Evolutionary conservation across 2,329 filamentous ascomycete genomes (phyloP), one percentile per base, ranked within the genome.

Genomic region (Alternaria triticina): DNA sequence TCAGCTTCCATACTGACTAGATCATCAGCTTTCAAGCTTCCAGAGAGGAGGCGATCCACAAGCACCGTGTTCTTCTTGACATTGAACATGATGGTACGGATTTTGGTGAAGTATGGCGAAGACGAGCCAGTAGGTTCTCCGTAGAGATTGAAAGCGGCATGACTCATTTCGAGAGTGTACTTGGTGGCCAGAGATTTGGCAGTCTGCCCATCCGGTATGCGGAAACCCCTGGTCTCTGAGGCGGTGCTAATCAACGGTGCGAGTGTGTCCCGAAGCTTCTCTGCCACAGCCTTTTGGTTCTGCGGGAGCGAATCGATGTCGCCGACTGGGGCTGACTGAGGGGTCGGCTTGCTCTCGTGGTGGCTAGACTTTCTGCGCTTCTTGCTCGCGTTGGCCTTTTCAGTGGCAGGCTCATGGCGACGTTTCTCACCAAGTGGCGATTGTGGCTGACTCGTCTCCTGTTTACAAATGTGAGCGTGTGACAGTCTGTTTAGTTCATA

Each of bases 1-100:
- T 96, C 92, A 1, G 91, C 88, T 13, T 89, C 90, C 96, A 99
- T 97, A 56, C 88, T 87, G n/a, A 93, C 92, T 49, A 99, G 85
- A 60, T 89, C 88, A n/a, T 90, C 84, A 0, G 95, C 89, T 7
- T 90, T 88, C 36, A 97, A 83, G 30, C 86, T 88, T 56, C 89
- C 88, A 65, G 87, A 87, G n/a, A 98, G 83, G 57, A 99, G 83
- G 44, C 91, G 88, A 73, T 90, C 87, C 56, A 91, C 88, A 47
- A 99, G 84, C 70, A 93, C 89, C 58, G 89, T 82, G 78, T 99
- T 99, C 76, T 90, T 90, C 85, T 97, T 97, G 64, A 97, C 84
- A 81, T 98, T 98, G 81, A 92, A 92, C 52, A 89, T 84, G 69
- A 99, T 87, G 47, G 90, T 89, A 67, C 93, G 89, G 71, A 94